A percentile compares a stretch with the other conserved stretches of the same genome.
Evolutionary conservation across 2,329 filamentous ascomycete genomes (phyloP).

Genomic region (Diaporthe longicolla): DNA sequence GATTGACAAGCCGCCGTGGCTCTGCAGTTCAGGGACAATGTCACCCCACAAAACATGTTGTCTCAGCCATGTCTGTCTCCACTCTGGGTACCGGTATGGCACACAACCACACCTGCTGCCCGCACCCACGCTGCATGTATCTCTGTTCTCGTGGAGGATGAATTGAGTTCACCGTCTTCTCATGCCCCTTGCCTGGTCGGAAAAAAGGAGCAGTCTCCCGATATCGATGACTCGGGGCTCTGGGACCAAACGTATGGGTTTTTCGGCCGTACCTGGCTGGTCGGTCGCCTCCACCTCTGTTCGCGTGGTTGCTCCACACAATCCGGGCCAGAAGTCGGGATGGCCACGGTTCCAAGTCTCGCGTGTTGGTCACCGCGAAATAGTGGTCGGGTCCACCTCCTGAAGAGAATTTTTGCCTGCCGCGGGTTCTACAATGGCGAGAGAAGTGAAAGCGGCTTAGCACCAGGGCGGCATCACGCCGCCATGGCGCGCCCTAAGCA

Average conservation of each 20-base stretch:
- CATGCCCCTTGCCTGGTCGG: neutral
- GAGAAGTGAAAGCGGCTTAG: constrained; percentile 7
- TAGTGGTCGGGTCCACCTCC: constrained; percentile 21
- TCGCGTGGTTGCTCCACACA: constrained; percentile 24
- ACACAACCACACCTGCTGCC: neutral
- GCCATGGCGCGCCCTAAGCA: constrained; percentile 14
- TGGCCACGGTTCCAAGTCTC: constrained; percentile 28
- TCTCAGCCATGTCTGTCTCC: constrained; percentile 36
- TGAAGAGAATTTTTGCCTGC: constrained; percentile 38
- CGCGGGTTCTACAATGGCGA: neutral
- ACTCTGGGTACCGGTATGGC: neutral
- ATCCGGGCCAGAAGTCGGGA: constrained; percentile 24
- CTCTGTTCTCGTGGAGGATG: constrained; percentile 13
- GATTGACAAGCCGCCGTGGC: constrained; percentile 42
- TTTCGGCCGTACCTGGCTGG: constrained; percentile 36
- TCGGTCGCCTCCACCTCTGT: constrained; percentile 35
- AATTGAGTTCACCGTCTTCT: neutral
- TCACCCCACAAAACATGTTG: constrained; percentile 22
- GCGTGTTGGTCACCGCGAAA: constrained; percentile 10
- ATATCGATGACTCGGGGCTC: constrained; percentile 29
- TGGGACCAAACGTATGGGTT: constrained; percentile 7
- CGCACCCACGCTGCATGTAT: neutral
- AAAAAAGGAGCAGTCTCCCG: neutral
- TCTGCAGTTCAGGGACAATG: constrained; percentile 14
- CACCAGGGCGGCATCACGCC: constrained; percentile 12